Evolutionary conservation across 2,329 filamentous ascomycete genomes (phyloP), one percentile per base, ranked within the genome.

Genomic region (Pseudogymnoascus sp.): DNA sequence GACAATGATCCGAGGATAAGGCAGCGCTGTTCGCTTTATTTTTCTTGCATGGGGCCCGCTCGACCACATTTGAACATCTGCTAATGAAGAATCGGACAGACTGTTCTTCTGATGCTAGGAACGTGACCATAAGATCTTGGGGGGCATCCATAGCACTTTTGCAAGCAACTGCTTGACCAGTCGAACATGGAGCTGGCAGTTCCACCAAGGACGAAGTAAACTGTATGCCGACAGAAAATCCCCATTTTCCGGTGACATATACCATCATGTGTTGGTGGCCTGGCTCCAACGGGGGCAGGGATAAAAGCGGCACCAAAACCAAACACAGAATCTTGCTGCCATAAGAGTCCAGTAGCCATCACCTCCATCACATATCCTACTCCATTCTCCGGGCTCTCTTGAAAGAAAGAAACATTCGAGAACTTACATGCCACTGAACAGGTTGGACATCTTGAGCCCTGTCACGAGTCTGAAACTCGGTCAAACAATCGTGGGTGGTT

Each of bases 341-440:
- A 33, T 55, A 55, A 15, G 35, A 55, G 48, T n/a, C 44, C 29
- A 55, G 13, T 13, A 55, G 48, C 13, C 15, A 55, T 10, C 31
- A 10, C 10, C 29, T 10, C 5, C 15, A 3, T 29, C 29, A 55
- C 29, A 55, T 55, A 35, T n/a, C 5, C 48, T 33, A 21, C n/a
- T 17, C 48, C 29, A 9, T 55, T 33, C 48, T 33, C 10, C 10
- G 9, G 13, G 33, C 48, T 35, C 29, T 17, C 9, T 35, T 21
- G 2, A 35, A 55, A 9, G 35, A 55, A 61, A 35, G 60, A 35
- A 51, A 55, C 48, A 27, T 17, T 55, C 17, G 60, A 27, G 31
- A 65, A 73, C 71, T 61, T 65, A 73, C 71, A 73, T 73, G 68
- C 71, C 71, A 66, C 71, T 72, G 63, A 73, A 73, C 61, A 73